Evolutionary conservation across 495 filamentous ascomycete genomes (phyloP), one percentile per base, ranked within the genome.

Genomic region (Mycothermus thermophilus): DNA sequence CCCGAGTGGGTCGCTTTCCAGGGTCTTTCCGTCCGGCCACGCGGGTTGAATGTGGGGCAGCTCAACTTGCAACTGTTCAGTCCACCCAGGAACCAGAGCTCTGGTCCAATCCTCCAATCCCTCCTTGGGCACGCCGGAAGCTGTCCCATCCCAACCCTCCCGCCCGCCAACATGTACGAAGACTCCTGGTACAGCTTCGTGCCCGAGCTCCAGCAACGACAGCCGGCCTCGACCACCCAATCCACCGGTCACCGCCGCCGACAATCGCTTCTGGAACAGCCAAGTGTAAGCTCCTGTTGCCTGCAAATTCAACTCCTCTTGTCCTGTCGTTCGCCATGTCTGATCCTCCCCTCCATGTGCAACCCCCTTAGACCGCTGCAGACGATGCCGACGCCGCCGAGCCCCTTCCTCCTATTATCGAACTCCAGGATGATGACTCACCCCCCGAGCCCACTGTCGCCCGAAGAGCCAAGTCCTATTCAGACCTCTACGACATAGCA

Each of bases 101-200:
- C n/a, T n/a, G n/a, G n/a, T n/a, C n/a, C n/a, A n/a, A n/a, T n/a
- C n/a, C n/a, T n/a, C n/a, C n/a, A n/a, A n/a, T n/a, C n/a, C 16
- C 3, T 18, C 22, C 22, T 24, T 24, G 5, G 22, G 22, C 22
- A 10, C 29, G 15, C 15, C 9, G 3, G 15, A 20, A n/a, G n/a
- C n/a, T n/a, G n/a, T n/a, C n/a, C n/a, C n/a, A n/a, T n/a, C n/a
- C n/a, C n/a, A n/a, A n/a, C n/a, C n/a, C n/a, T n/a, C n/a, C n/a
- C n/a, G n/a, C n/a, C n/a, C n/a, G n/a, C n/a, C n/a, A n/a, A n/a
- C n/a, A 81, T 80, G 77, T 82, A 80, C 58, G 79, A 83, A 51
- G 78, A 83, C 47, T 68, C 75, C 7, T 84, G 78, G 71, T 78
- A 82, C 55, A 74, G 66, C 38, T 71, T 77, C 44, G 71, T 76